A percentile compares a stretch with the other conserved stretches of the same genome.
Evolutionary conservation across 345 rosid species (phyloP).

Genomic region (Firmiana major): DNA sequence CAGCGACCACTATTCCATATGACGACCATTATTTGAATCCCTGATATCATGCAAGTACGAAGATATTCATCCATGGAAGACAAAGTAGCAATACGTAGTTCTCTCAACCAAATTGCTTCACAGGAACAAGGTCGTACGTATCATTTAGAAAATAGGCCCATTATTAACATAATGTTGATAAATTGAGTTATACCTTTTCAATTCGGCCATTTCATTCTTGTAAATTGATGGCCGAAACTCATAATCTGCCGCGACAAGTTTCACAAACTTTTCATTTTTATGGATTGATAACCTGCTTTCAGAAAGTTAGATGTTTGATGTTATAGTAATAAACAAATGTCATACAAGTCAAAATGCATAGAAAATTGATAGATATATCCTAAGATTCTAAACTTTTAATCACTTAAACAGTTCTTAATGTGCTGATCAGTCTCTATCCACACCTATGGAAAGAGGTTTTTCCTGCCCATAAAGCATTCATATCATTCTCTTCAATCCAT

Average conservation of each 20-base stretch:
- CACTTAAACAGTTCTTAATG: too few species aligned
- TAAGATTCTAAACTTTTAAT: too few species aligned
- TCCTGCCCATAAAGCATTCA: conserved; percentile 34
- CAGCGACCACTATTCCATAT: too few species aligned
- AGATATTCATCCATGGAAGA: conserved; percentile 50
- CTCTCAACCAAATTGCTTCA: conserved; percentile 46
- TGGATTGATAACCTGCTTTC: conserved; percentile 35
- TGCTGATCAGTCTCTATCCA: too few species aligned
- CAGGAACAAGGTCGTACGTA: too few species aligned
- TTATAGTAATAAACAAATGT: too few species aligned
- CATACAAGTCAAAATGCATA: too few species aligned
- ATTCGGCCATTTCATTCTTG: conserved; percentile 38
- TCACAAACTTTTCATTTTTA: conserved; percentile 26
- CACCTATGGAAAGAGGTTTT: conserved; percentile 47
- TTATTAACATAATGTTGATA: too few species aligned
- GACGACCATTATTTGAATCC: too few species aligned
- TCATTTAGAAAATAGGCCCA: too few species aligned
- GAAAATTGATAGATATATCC: too few species aligned
- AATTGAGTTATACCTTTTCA: conserved; percentile 23
- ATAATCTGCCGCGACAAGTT: conserved; percentile 42
- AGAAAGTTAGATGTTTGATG: background rate
- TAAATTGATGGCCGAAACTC: conserved; percentile 41
- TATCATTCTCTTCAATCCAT: conserved; percentile 48
- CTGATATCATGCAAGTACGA: conserved; percentile 40
- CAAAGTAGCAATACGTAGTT: conserved; percentile 61